These are phyloP conservation scores for Physocladia obscura DNA, from an alignment of 192 early-diverging fungal species.

Conservation along the genomic window DNA sequence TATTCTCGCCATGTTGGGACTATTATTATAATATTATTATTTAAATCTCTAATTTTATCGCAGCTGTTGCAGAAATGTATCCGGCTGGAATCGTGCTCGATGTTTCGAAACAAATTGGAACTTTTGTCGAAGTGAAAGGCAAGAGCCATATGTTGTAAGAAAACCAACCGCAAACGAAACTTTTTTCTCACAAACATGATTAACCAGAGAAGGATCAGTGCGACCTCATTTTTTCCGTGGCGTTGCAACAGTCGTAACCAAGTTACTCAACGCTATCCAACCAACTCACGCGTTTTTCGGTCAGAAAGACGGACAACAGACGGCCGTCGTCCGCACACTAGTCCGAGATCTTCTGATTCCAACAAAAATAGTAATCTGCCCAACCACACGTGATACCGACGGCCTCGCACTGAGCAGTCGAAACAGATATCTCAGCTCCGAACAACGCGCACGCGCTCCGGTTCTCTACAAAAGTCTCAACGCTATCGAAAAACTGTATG, in stretches of 20 bases:
- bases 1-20: constrained; percentile 40
- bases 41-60: no score
- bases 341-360: constrained; percentile 85
- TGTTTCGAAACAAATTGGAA: constrained; percentile 72
- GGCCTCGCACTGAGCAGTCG: constrained; percentile 90
- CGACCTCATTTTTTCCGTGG: constrained; percentile 96
- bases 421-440: constrained; percentile 77
- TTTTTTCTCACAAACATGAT: background rate
- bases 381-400: constrained; percentile 75
- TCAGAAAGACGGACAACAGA: constrained; percentile 95
- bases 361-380: constrained; percentile 66
- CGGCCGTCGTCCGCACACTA: constrained; percentile 60
- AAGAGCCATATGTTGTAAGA: constrained; percentile 78
- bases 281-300: constrained; percentile 88
- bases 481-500: constrained; percentile 52
- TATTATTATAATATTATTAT: constrained; percentile 61
- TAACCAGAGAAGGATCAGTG: constrained; percentile 71
- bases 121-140: constrained; percentile 91
- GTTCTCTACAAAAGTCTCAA: constrained; percentile 72
- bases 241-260: constrained; percentile 91
- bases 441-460: constrained; percentile 69
- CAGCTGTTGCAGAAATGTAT: constrained; percentile 84
- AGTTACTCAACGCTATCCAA: constrained; percentile 87
- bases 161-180: background rate
- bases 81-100: constrained; percentile 86